Percentiles rank a stretch among this genome's conserved stretches.
Evolutionary conservation across 164 flowering plant genomes (phyloP).

Genomic region (Protea cynaroides): DNA sequence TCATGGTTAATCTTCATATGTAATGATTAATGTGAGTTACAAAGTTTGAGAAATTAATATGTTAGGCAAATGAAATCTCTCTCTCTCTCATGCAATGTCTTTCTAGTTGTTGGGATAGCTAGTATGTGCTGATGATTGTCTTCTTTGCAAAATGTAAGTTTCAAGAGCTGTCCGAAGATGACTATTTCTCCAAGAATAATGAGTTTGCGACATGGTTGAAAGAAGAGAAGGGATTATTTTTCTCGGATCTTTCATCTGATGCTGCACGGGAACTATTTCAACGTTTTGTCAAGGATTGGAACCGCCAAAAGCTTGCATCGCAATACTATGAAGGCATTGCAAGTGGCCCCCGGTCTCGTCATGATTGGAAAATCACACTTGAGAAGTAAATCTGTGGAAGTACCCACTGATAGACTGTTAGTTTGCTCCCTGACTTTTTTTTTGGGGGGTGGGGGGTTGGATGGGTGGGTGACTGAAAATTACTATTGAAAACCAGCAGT

Average conservation of each 20-base stretch:
- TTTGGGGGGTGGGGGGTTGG: too few species aligned
- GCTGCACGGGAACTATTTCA: conserved; percentile 56
- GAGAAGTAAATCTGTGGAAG: background rate
- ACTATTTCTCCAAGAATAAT: conserved; percentile 80
- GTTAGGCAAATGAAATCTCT: too few species aligned
- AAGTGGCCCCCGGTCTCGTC: conserved; percentile 64
- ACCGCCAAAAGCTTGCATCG: conserved; percentile 55
- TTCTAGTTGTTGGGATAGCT: too few species aligned
- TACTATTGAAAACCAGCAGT: too few species aligned
- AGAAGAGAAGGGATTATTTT: conserved; percentile 57
- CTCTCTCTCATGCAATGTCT: too few species aligned
- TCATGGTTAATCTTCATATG: too few species aligned
- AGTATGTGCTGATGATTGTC: background rate
- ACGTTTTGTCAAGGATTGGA: conserved; percentile 67
- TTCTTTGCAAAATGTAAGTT: conserved; percentile 22
- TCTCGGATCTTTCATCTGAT: conserved; percentile 78
- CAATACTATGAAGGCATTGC: conserved; percentile 76
- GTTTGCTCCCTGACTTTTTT: too few species aligned
- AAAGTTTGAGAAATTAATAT: too few species aligned
- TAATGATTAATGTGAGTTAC: too few species aligned
- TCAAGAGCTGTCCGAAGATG: conserved; percentile 60
- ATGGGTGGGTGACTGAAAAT: too few species aligned
- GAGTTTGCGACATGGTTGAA: conserved; percentile 90
- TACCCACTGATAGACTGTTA: too few species aligned
- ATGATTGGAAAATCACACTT: conserved; percentile 65